phyloP scores from a whole-genome alignment of 2,329 filamentous ascomycete genomes.

The Xylaria polymorpha region DNA sequence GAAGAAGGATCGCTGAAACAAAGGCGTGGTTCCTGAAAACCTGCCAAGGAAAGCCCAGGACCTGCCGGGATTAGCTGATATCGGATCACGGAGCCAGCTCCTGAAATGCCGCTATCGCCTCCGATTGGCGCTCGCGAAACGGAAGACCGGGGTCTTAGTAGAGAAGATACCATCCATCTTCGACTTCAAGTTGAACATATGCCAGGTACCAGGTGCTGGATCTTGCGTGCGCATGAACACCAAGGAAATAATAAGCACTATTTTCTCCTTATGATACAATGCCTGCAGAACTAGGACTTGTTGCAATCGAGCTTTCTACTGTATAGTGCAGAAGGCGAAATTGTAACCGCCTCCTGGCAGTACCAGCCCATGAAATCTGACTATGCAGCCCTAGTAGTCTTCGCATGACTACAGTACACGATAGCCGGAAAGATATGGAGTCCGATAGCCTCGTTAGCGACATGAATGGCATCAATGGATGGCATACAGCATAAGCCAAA shows the following conservation, averaged over 20 bases:
- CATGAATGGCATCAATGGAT: not conserved
- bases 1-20: constrained; percentile 23
- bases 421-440: not conserved
- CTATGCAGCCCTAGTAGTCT: not conserved
- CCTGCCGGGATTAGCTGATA: not conserved
- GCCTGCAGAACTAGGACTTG: not conserved
- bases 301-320: not conserved
- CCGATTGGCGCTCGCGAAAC: constrained; percentile 23
- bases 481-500: not conserved
- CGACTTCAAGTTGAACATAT: not conserved
- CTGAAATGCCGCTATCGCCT: constrained; percentile 20
- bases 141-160: not conserved
- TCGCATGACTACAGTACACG: not conserved
- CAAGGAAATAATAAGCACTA: not conserved
- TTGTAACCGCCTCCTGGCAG: constrained; percentile 2
- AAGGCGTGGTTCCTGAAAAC: constrained; percentile 5
- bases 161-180: not conserved
- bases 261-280: not conserved
- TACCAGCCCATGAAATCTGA: constrained; percentile 2
- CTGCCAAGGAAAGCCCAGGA: constrained; percentile 25
- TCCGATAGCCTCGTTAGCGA: not conserved
- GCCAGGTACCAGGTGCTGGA: too few relatives aligned
- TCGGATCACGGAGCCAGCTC: not conserved
- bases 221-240: not conserved
- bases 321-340: not conserved